These are phyloP conservation scores for Hemisphaericaspora xylofermentans DNA, from an alignment of 1,139 yeast genomes.

Conservation along the genomic window DNA sequence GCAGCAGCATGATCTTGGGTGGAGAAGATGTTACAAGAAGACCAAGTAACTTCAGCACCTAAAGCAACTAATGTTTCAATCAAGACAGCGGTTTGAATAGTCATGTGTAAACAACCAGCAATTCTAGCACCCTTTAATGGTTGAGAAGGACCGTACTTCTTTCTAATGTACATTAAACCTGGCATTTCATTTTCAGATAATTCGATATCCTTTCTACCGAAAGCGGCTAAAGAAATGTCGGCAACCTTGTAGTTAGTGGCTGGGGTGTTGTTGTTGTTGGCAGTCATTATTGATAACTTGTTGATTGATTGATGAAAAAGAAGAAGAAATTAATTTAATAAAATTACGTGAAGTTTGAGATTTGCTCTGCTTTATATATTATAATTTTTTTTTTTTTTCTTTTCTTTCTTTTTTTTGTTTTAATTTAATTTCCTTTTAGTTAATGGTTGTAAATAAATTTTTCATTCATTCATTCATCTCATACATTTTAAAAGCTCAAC, in stretches of 20 bases:
- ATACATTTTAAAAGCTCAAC: too few species aligned
- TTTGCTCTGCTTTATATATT: too few species aligned
- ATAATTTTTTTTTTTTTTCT: too few species aligned
- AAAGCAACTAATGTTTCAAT: slow-evolving; percentile 96
- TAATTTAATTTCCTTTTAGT: too few species aligned
- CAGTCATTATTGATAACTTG: background rate
- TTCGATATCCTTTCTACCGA: slow-evolving; percentile 99
- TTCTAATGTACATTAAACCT: slow-evolving; percentile 98
- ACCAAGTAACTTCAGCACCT: slow-evolving; percentile 99
- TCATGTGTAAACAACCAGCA: slow-evolving; percentile 99
- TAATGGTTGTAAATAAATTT: too few species aligned
- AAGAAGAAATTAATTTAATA: background rate
- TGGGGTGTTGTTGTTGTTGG: slow-evolving; percentile 22
- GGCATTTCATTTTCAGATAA: slow-evolving; percentile 99
- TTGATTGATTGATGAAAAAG: background rate
- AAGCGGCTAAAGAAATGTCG: slow-evolving; percentile 98
- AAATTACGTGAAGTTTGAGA: too few species aligned
- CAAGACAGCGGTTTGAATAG: slow-evolving; percentile 98
- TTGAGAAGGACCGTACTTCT: slow-evolving; percentile 86
- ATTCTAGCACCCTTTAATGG: slow-evolving; percentile 98
- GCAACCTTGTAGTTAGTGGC: slow-evolving; percentile 85
- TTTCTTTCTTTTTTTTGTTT: too few species aligned
- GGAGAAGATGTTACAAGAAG: slow-evolving; percentile 99
- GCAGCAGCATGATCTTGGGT: slow-evolving; percentile 99
- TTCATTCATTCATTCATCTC: too few species aligned